Evolutionary conservation across 352 stramenopile genomes (phyloP), one percentile per base, ranked within the genome.

Genomic region (Phytophthora ramorum): DNA sequence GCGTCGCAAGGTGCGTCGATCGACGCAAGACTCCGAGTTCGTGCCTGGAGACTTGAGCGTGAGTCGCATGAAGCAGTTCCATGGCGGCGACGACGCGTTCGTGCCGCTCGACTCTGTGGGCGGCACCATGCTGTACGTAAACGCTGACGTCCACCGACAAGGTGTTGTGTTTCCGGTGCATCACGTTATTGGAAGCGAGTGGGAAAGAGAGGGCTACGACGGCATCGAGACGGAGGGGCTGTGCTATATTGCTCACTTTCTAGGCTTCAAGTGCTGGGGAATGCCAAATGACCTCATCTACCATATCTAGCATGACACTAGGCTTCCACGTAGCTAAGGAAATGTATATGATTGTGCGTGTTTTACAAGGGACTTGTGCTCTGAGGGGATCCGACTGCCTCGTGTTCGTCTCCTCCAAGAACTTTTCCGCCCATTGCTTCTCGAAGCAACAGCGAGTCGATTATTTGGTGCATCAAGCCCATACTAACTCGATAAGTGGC

Each of bases 151-250:
- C 24, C 78, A 87, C 50, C 62, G 78, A 0, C 75, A 85, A 40
- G 78, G 76, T 10, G 76, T 85, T 7, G 4, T 79, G 1, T 87
- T 87, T 28, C 50, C 78, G 20, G 57, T 75, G 16, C 64, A 81
- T 54, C 72, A 81, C 51, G 22, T 81, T 19, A 80, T 83, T 17
- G 75, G 75, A 30, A 78, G 49, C 12, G 62, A 79, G 22, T 83
- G 75, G 73, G 53, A 60, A n/a, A 44, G 37, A 6, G 76, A 85
- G 55, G 75, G 78, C 0, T 83, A 76, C 58, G 78, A 87, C 46
- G 78, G 70, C 19, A 80, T 86, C 26, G 78, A 86, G 57, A 81
- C 72, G 8, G 72, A 81, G 26, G 78, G 78, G 13, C 26, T 87
- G 7, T 84, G 75, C 46, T 83, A 81, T 52, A 28, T 66, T 4